Percentiles rank a stretch among this genome's conserved stretches.
These are phyloP conservation scores for Lichtheimia hyalospora DNA, from an alignment of 371 early-diverging fungal species.

Conservation along the genomic window DNA sequence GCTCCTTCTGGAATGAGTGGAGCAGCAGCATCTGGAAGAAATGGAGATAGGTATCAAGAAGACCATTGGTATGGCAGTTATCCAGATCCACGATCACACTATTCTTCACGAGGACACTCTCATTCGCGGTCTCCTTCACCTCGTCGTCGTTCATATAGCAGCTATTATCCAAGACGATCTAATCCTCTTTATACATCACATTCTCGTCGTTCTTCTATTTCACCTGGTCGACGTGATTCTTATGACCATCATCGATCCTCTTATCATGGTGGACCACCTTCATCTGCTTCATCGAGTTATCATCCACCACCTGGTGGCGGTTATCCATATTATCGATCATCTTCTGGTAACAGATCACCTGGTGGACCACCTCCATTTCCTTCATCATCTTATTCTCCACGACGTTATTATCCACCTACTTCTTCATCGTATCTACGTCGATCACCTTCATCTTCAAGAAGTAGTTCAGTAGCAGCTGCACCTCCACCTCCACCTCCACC, in stretches of 20 bases:
- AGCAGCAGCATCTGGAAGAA: constrained; percentile 1
- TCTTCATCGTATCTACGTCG: constrained; percentile 5
- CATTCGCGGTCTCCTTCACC: constrained; percentile 36
- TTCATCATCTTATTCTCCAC: constrained; percentile 15
- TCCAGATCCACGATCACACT: constrained; percentile 20
- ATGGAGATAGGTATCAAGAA: constrained; percentile 7
- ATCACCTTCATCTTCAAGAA: constrained; percentile 1
- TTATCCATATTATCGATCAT: constrained; percentile 6
- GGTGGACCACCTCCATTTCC: constrained; percentile 2
- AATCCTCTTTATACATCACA: constrained; percentile 11
- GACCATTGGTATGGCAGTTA: constrained; percentile 15
- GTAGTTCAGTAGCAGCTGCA: not conserved
- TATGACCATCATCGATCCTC: constrained; percentile 25
- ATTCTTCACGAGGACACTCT: constrained; percentile 25
- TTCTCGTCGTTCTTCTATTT: constrained; percentile 30
- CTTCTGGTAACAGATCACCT: constrained; percentile 7
- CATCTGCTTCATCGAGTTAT: not conserved
- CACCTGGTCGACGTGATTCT: constrained; percentile 33
- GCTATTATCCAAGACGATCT: constrained; percentile 28
- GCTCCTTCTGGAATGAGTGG: not conserved
- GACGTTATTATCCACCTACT: constrained; percentile 17
- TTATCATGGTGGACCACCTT: not conserved
- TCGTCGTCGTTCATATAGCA: constrained; percentile 30
- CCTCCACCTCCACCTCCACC: constrained; percentile 3
- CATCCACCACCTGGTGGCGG: not conserved